Conservation (phyloP, 139 green algal species). For the Micractinium conductrix region DNA sequence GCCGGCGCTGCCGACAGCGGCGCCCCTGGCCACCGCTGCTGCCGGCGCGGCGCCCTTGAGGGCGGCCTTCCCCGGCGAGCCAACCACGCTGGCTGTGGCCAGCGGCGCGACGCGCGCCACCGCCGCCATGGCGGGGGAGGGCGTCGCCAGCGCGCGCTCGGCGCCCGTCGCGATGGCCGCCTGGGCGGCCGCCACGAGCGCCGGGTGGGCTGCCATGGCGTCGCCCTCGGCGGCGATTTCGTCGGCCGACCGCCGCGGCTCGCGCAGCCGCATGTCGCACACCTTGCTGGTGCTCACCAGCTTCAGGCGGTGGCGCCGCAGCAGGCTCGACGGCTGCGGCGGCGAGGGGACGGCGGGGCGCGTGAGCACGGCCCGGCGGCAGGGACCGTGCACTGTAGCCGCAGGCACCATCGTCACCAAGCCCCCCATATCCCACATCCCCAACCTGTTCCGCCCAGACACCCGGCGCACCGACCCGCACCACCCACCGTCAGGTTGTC, state of each 20-base stretch:
- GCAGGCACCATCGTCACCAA: no score
- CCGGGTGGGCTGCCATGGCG: conserved; percentile 64
- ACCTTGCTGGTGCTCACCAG: conserved; percentile 75
- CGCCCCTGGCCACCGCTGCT: no score
- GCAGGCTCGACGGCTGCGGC: conserved; percentile 28
- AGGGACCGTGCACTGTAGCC: no score
- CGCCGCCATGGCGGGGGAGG: neutral
- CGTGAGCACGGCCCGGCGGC: neutral
- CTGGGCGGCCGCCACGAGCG: neutral
- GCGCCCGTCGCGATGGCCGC: neutral
- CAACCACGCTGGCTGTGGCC: neutral
- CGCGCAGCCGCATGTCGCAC: conserved; percentile 55
- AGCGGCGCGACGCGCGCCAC: neutral
- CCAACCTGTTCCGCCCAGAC: no score
- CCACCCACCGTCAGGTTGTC: conserved; percentile 49
- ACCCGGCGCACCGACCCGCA: no score
- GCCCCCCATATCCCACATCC: no score
- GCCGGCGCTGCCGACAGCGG: neutral
- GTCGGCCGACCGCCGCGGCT: conserved; percentile 38
- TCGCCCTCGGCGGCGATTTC: conserved; percentile 67
- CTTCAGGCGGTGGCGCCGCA: conserved; percentile 57
- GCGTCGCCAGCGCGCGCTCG: neutral
- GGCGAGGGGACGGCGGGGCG: neutral
- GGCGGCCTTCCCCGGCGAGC: no score
- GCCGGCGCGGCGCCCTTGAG: neutral